These are phyloP conservation scores for Carallia pectinifolia DNA, from an alignment of 345 rosid genomes.

Conservation along the genomic window DNA sequence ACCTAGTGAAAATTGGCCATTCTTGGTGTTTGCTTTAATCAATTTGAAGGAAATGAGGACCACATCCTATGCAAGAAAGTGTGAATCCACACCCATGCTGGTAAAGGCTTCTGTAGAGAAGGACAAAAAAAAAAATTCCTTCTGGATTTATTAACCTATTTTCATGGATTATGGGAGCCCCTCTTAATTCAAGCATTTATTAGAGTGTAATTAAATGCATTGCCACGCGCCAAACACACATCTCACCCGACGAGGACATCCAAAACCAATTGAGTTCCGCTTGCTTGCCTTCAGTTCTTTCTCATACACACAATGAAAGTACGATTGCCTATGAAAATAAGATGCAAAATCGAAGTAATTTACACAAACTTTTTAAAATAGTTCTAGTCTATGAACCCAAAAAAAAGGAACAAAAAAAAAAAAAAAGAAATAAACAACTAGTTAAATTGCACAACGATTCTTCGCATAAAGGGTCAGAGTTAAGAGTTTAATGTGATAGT, in stretches of 20 bases:
- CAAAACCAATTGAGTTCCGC: not conserved
- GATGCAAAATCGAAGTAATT: too few species aligned
- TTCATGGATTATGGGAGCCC: not conserved
- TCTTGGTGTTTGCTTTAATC: not conserved
- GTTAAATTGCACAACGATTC: too few species aligned
- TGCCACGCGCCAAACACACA: conserved; percentile 24
- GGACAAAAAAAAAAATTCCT: not conserved
- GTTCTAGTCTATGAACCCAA: too few species aligned
- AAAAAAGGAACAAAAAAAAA: too few species aligned
- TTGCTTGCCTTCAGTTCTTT: too few species aligned
- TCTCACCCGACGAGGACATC: not conserved
- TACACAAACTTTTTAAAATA: not conserved
- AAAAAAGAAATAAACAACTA: too few species aligned
- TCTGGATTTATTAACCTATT: not conserved
- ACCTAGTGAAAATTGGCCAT: too few species aligned
- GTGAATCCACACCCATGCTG: not conserved
- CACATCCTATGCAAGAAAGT: not conserved
- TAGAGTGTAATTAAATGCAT: not conserved
- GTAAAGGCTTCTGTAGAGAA: not conserved
- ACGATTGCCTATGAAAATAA: too few species aligned
- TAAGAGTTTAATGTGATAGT: too few species aligned
- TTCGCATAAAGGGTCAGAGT: too few species aligned
- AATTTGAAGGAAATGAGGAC: not conserved
- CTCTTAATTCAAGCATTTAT: not conserved
- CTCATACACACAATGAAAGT: too few species aligned